Evolutionary conservation across 768 basidiomycete genomes (phyloP), one percentile per base, ranked within the genome.

Genomic region (Lentinula sp.): DNA sequence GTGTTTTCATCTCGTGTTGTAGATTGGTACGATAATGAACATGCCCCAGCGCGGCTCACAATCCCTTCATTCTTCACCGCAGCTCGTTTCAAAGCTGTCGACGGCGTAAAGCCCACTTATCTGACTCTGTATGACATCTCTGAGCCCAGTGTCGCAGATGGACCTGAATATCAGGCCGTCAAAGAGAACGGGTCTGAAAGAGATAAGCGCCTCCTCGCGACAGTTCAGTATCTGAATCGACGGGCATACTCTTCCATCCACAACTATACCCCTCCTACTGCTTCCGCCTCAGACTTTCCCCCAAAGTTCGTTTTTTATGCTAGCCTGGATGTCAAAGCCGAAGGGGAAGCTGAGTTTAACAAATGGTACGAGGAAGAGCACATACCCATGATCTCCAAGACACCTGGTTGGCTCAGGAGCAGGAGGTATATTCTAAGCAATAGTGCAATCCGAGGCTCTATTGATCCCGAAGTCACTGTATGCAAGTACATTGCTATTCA

Each of bases 11-110:
- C 18, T 45, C n/a, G 5, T 48, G 21, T 23, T 23, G 11, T 61
- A 76, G 75, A 73, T 50, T 76, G 74, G 73, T 75, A 74, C 66
- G 71, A 73, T 54, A 71, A 70, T 35, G 73, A 74, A 61, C 75
- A 75, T 52, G 70, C 64, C 35, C 73, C 73, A 8, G 66, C 67
- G 9, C 65, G 72, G 31, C 65, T 73, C 18, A 68, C 71, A 8
- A 68, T 73, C 23, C 71, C 73, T 16, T 71, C 73, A 1, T 66
- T 74, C 63, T 50, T 59, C 31, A 71, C 66, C 37, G 73, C 70
- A 4, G 28, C 68, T 43, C 71, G 73, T 9, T 76, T 71, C 71
- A 75, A 72, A 58, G 75, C 75, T 9, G 57, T 55, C 10, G 73
- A 72, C 54, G 60, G 55, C 2, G 60, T 65, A 53, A 51, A 67